Evolutionary conservation across 176 grass and related monocot genomes (phyloP), one percentile per base, ranked within the genome.

Genomic region (Cymbopogon citratus): DNA sequence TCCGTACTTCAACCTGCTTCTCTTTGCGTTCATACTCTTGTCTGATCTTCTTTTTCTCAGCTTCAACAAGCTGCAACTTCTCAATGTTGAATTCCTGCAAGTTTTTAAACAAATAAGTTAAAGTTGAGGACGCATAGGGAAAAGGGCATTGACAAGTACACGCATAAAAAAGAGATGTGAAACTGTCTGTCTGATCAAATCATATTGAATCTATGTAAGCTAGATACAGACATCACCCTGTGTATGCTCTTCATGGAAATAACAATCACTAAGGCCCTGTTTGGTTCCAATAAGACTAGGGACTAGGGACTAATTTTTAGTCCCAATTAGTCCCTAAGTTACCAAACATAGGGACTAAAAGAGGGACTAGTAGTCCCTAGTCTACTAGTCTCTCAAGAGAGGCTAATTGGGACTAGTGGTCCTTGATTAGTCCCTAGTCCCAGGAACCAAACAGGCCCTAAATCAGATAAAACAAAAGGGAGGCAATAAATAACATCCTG

Each of bases 61-160:
- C 96, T 81, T 99, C 96, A 86, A 99, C 91, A 87, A 99, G 93
- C 80, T 99, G 97, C 59, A 99, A 56, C 83, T 99, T 99, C 82
- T 99, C 97, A 25, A 99, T 99, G 89, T 95, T 99, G 75, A 99
- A 99, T 73, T 99, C 97, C 97, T 99, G 77, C n/a, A 31, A 26
- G 34, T 72, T 73, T 9, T 79, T 68, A 60, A 52, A 54, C 14
- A 81, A 51, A 61, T 63, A 80, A 68, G 28, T 66, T 65, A 25
- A 13, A 25, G 60, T 14, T 64, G 29, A 63, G 1, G 65, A 83
- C 15, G 0, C 14, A 23, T 26, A 48, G 7, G 38, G 63, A 63
- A 81, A 21, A 7, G 23, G 7, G 2, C 14, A 66, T 19, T 46
- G 43, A 74, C 15, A 83, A 45, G 74, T 40, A 66, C 1, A 1